phyloP scores from a whole-genome alignment of 768 basidiomycete genomes.

The Dacryopinax spathularia region DNA sequence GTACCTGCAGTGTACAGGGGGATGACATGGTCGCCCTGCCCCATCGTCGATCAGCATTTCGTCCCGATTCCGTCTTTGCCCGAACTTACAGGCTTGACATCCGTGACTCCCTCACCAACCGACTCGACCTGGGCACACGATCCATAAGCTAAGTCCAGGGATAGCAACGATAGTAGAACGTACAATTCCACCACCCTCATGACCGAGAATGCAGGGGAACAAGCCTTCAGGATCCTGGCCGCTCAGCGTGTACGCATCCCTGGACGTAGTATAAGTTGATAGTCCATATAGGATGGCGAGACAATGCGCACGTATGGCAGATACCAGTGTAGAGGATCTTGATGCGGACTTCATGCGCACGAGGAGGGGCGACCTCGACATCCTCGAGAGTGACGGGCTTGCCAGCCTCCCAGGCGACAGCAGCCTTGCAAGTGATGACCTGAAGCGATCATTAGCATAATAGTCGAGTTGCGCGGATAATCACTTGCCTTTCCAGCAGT shows the following conservation, averaged over 20 bases:
- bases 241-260: slow-evolving; percentile 88
- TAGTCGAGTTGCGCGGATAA: background rate
- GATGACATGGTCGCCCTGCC: slow-evolving; percentile 85
- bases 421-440: slow-evolving; percentile 74
- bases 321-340: slow-evolving; percentile 87
- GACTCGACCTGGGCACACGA: slow-evolving; percentile 63
- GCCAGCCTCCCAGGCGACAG: slow-evolving; percentile 90
- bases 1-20: slow-evolving; percentile 89
- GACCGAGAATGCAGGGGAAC: slow-evolving; percentile 87
- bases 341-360: slow-evolving; percentile 82
- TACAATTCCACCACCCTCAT: slow-evolving; percentile 86
- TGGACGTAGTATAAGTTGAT: slow-evolving; percentile 7
- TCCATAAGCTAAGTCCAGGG: background rate
- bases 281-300: background rate
- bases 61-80: background rate
- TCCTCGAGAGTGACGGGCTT: slow-evolving; percentile 77
- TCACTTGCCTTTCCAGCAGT: slow-evolving; percentile 47
- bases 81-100: slow-evolving; percentile 39
- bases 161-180: slow-evolving; percentile 20
- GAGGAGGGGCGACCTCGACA: slow-evolving; percentile 85
- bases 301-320: slow-evolving; percentile 58
- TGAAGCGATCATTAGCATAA: slow-evolving; percentile 9
- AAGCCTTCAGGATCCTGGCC: slow-evolving; percentile 91
- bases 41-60: background rate
- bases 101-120: slow-evolving; percentile 90